Conservation (phyloP, 257 asterid species). For the Pogostemon cablin region DNA sequence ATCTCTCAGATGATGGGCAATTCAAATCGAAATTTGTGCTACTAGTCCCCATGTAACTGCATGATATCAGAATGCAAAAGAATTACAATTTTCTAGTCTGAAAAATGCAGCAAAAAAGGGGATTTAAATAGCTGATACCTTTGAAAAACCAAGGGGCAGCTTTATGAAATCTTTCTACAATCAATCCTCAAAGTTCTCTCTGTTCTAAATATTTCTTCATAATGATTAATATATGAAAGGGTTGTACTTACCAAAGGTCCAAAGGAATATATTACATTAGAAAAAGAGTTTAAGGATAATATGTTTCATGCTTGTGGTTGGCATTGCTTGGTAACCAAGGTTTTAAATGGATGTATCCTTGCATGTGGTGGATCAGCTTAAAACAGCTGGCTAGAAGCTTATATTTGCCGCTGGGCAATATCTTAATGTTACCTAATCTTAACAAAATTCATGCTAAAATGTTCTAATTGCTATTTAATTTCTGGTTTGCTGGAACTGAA, state of each 20-base stretch:
- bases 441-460: neutral
- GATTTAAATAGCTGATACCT: neutral
- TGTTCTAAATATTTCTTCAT: neutral
- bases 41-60: slow-evolving; percentile 1
- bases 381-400: neutral
- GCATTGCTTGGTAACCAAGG: slow-evolving; percentile 1
- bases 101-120: neutral
- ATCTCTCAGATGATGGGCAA: neutral
- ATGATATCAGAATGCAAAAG: neutral
- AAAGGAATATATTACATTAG: slow-evolving; percentile 3
- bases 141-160: neutral
- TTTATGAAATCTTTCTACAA: neutral
- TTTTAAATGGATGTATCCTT: slow-evolving; percentile 2
- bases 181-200: neutral
- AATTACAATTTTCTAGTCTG: slow-evolving; percentile 1
- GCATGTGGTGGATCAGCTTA: slow-evolving; percentile 24
- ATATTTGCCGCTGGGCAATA: neutral
- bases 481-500: slow-evolving; percentile 24
- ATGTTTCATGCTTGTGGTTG: neutral
- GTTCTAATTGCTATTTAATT: neutral
- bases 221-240: neutral
- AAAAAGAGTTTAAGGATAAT: neutral
- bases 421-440: neutral
- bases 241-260: neutral
- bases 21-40: neutral